Conservation (phyloP, 768 basidiomycete genomes). For the Peribolospora kevripleyi region DNA sequence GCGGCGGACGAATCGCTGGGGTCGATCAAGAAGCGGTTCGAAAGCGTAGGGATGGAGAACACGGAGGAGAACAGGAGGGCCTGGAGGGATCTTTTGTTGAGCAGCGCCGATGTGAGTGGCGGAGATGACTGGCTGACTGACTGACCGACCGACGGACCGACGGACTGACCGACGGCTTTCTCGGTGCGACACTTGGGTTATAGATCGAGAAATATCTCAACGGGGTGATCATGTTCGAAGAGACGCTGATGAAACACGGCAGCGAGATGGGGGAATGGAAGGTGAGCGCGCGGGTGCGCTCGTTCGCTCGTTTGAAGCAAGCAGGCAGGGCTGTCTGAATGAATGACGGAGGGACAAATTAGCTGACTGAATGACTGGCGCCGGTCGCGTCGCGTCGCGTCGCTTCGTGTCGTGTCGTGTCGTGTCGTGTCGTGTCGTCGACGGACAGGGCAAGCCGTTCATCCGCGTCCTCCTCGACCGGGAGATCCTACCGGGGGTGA, state of each 20-base stretch:
- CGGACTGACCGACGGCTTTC: not conserved
- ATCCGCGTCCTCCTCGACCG: not conserved
- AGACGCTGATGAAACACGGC: conserved; percentile 5
- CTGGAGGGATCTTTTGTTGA: conserved; percentile 4
- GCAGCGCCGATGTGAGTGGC: not conserved
- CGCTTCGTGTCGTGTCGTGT: too few species aligned
- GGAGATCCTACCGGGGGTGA: conserved; percentile 1
- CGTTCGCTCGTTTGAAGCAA: too few species aligned
- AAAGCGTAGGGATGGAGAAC: conserved; percentile 4
- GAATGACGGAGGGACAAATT: too few species aligned
- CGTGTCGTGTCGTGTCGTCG: too few species aligned
- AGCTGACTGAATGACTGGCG: too few species aligned
- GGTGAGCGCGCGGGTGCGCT: not conserved
- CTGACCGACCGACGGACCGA: too few species aligned
- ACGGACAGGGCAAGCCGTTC: not conserved
- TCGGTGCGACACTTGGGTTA: not conserved
- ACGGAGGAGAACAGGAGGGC: conserved; percentile 3
- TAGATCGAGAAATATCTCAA: not conserved
- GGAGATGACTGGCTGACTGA: too few species aligned
- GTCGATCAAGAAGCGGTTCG: conserved; percentile 3
- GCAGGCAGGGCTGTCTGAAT: too few species aligned
- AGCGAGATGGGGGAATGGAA: not conserved
- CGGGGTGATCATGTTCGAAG: conserved; percentile 4
- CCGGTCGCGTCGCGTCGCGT: too few species aligned
- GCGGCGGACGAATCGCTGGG: conserved; percentile 5